Base-by-base conservation (phyloP, 1,139 yeast species). In the Wickerhamomyces sp. region DNA sequence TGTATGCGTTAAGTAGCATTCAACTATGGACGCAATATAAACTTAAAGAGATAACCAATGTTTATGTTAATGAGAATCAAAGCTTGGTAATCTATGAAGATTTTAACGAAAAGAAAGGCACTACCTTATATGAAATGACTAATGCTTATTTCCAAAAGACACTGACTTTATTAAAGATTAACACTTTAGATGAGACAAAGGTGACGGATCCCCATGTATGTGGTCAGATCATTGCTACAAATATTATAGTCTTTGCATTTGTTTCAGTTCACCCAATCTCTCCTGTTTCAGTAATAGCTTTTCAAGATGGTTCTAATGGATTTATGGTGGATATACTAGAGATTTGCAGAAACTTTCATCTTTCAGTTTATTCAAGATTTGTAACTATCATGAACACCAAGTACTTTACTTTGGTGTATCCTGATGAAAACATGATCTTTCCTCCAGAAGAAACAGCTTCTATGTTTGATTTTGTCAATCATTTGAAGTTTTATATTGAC, bases 261-360 rank as follows among this genome's bases (percentile, higher is more conserved):
- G 38, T 47, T 13, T 37, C 48, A 2, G 44, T 47, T 3, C 54
- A 48, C 33, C 54, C 54, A 13, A 40, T 48, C 3, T 41, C 48
- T 6, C 41, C 43, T 7, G 21, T 37, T 1, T 33, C 49, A 1
- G 30, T 49, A 17, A 32, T 38, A 4, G 19, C 43, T 2, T 44
- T 35, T 18, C 24, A 30, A 21, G 36, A 45, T 15, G 45, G 47
- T 2, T 27, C 45, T 6, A 35, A 37, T 14, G 38, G 39, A 15
- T 30, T 37, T 14, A 26, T 28, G 12, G 30, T 42, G 5, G 48
- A 43, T 33, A 33, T 47, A 8, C 28, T 46, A 22, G 46, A 45
- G 14, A 29, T 48, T 14, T 45, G 34, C 34, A 14, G 26, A 39
- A 31, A 43, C 34, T 31, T 41, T 34, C 17, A 17, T 9, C 17